Conservation (phyloP, 2,329 filamentous ascomycete genomes). For the Aureobasidium sp. region DNA sequence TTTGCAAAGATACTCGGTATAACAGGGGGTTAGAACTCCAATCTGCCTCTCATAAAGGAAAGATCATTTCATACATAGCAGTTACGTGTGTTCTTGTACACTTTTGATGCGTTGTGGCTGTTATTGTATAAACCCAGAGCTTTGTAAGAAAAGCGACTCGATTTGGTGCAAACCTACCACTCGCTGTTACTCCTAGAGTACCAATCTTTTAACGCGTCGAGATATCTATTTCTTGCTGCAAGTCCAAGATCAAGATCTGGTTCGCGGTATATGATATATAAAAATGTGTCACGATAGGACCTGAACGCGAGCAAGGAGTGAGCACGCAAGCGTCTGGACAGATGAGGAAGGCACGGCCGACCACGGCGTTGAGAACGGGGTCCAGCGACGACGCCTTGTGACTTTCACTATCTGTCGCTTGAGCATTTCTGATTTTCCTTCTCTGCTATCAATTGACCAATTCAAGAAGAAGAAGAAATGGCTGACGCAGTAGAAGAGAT, state of each 20-base stretch:
- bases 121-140: too few relatives aligned
- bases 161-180: too few relatives aligned
- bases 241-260: too few relatives aligned
- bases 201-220: too few relatives aligned
- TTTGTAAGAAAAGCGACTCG: too few relatives aligned
- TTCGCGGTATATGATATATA: not conserved
- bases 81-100: too few relatives aligned
- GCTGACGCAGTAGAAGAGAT: slow-evolving; percentile 31
- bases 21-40: too few relatives aligned
- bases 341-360: slow-evolving; percentile 3
- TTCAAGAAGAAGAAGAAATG: slow-evolving; percentile 15
- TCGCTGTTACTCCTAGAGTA: too few relatives aligned
- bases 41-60: not conserved
- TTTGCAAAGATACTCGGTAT: too few relatives aligned
- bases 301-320: not conserved
- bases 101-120: too few relatives aligned
- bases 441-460: not conserved
- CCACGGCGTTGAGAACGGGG: slow-evolving; percentile 7
- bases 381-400: not conserved
- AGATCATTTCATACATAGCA: too few relatives aligned
- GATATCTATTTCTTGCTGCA: too few relatives aligned
- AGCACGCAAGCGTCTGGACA: slow-evolving; percentile 6
- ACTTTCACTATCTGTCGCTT: not conserved
- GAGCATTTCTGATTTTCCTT: not conserved
- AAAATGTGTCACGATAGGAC: not conserved